Conservation (phyloP, 176 grass and related monocot species). For the Metroxylon sagu region DNA sequence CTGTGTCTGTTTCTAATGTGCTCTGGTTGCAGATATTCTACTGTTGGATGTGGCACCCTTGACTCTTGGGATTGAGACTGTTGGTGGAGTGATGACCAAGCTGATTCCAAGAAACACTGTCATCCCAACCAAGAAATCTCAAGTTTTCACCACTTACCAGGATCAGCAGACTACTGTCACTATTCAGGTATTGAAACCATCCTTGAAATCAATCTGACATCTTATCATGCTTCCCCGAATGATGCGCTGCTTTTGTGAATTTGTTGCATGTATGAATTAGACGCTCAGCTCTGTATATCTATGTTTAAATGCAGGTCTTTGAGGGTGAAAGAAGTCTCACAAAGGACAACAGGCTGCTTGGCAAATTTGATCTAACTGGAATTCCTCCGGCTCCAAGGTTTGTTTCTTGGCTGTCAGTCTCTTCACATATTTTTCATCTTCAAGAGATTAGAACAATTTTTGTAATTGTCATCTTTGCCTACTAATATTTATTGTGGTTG, state of each 20-base stretch:
- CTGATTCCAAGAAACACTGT: constrained; percentile 26
- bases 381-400: constrained; percentile 24
- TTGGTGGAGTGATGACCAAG: constrained; percentile 30
- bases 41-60: constrained; percentile 13
- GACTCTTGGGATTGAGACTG: constrained; percentile 17
- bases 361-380: constrained; percentile 23
- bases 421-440: too few relatives aligned
- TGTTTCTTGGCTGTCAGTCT: not conserved
- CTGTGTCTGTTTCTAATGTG: not conserved
- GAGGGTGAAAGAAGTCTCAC: constrained; percentile 18
- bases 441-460: not conserved
- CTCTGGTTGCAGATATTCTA: constrained; percentile 1
- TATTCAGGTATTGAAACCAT: not conserved
- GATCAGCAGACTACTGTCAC: constrained; percentile 22
- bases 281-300: not conserved
- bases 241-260: too few relatives aligned
- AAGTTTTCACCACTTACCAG: constrained; percentile 20
- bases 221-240: too few relatives aligned
- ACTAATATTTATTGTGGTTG: not conserved
- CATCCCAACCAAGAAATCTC: constrained; percentile 21
- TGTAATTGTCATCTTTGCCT: not conserved
- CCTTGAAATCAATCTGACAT: not conserved
- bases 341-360: constrained; percentile 12
- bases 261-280: too few relatives aligned
- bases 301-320: constrained; percentile 1